These are phyloP conservation scores for Eucalyptus erythrocorys DNA, from an alignment of 345 rosid species.

Conservation along the genomic window DNA sequence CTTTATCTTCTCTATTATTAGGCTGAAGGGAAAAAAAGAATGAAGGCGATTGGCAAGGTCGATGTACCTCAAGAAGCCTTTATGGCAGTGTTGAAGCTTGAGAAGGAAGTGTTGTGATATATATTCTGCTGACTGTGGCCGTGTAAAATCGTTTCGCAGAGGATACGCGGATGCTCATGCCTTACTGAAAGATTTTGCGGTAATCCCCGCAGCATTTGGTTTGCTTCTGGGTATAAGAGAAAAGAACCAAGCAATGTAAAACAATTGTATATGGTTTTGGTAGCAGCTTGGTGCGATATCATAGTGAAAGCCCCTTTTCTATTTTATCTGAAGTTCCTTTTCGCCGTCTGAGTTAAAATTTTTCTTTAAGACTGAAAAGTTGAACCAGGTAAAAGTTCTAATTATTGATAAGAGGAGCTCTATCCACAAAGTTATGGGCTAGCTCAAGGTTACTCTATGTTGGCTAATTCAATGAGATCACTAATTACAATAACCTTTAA, in stretches of 20 bases:
- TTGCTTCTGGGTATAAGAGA: not conserved
- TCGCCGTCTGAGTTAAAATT: not conserved
- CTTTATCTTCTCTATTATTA: not conserved
- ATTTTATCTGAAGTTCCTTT: not conserved
- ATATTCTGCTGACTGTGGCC: not conserved
- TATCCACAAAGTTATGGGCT: not conserved
- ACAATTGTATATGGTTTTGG: not conserved
- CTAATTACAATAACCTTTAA: not conserved
- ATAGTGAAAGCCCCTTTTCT: not conserved
- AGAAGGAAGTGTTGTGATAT: slow-evolving; percentile 69
- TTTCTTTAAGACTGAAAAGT: not conserved
- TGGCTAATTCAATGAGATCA: not conserved
- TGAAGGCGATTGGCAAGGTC: slow-evolving; percentile 95
- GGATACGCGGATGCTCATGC: not conserved
- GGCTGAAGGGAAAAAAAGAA: slow-evolving; percentile 99
- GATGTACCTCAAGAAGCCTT: slow-evolving; percentile 99
- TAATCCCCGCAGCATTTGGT: not conserved
- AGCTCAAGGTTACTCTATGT: not conserved
- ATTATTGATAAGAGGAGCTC: not conserved
- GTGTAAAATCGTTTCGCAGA: not conserved
- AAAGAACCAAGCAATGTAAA: not conserved
- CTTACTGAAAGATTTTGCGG: not conserved
- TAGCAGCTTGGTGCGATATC: not conserved
- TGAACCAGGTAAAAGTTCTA: not conserved
- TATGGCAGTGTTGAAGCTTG: slow-evolving; percentile 97